Evolutionary conservation across 1,284 basidiomycete species (phyloP), one percentile per base, ranked within the genome.

Genomic region (Ceraceosorus bombacis): DNA sequence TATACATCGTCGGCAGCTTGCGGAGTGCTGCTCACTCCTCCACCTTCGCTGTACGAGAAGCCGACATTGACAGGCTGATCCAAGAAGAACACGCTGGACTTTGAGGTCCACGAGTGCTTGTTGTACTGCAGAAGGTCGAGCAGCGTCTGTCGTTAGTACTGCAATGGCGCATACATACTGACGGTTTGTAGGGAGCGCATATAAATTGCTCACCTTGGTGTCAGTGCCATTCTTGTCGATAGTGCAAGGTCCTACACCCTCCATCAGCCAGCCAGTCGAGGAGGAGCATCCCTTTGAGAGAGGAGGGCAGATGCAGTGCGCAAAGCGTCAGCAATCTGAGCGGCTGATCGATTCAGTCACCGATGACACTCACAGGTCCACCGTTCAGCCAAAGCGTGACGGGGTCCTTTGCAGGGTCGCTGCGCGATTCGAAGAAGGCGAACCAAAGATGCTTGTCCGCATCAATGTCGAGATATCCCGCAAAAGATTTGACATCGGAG

Each of bases 341-440:
- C 51, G 10, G 51, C 51, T 2, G 10, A 13, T 38, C 13, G 51
- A 40, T 52, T 39, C 56, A 46, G 69, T 70, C 54, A 68, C 68
- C 17, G 71, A 72, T 40, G 71, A 77, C 64, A 73, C 70, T 56
- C 76, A 27, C 88, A 12, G 88, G 88, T 5, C 88, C 88, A 52
- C 90, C 90, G 71, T 90, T 92, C 49, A 93, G 81, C 92, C 92
- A 94, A 59, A 95, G 81, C 38, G 91, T 82, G 4, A 95, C 81
- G 8, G 90, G 90, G 15, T 88, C 90, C 53, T 84, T 81, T 55
- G 82, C 79, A 1, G 91, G 90, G 37, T 84, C 82, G 61, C 79
- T 81, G 49, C 90, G 83, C 2, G 86, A 84, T 80, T 93, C 90
- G 71, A 91, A 92, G 82, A 90, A 89, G 38, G 88, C 89, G 80